phyloP scores from a whole-genome alignment of 2,329 filamentous ascomycete species.

The Trichoderma sp. region DNA sequence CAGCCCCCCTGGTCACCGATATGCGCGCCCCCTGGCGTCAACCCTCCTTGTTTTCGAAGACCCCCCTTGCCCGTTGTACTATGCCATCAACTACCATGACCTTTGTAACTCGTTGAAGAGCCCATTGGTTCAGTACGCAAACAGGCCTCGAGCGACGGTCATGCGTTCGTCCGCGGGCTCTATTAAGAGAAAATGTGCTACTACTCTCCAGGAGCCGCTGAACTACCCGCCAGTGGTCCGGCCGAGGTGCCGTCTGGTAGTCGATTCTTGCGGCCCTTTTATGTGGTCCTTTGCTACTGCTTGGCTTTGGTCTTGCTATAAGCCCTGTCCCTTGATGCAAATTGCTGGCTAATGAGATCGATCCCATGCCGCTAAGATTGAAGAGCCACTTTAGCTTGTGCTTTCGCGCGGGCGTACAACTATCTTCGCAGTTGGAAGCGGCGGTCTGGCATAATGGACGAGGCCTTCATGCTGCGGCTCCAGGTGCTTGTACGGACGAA shows the following conservation, averaged over 20 bases:
- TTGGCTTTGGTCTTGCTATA: conserved; percentile 6
- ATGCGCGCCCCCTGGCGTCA: conserved; percentile 21
- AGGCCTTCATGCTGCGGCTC: not conserved
- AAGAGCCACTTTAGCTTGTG: conserved; percentile 7
- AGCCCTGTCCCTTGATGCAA: conserved; percentile 7
- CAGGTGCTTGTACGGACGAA: not conserved
- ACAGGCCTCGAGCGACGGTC: conserved; percentile 46
- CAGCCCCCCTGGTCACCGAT: conserved; percentile 19
- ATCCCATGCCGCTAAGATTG: conserved; percentile 11
- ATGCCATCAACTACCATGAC: conserved; percentile 16
- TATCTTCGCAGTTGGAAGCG: conserved; percentile 3
- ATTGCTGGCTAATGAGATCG: conserved; percentile 17
- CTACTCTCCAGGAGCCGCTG: conserved; percentile 38
- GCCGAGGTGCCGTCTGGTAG: conserved; percentile 37
- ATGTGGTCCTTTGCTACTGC: not conserved
- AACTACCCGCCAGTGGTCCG: conserved; percentile 37
- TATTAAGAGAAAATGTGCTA: conserved; percentile 45
- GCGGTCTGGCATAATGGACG: conserved; percentile 8
- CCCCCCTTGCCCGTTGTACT: conserved; percentile 11
- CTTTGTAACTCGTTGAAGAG: conserved; percentile 21
- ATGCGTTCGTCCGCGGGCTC: conserved; percentile 52
- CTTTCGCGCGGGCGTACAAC: not conserved
- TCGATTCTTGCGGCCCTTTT: not conserved
- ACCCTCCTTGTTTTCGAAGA: conserved; percentile 8
- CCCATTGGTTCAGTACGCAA: conserved; percentile 41